Base-by-base conservation (phyloP, 768 basidiomycete genomes). In the Collybiopsis confluens region DNA sequence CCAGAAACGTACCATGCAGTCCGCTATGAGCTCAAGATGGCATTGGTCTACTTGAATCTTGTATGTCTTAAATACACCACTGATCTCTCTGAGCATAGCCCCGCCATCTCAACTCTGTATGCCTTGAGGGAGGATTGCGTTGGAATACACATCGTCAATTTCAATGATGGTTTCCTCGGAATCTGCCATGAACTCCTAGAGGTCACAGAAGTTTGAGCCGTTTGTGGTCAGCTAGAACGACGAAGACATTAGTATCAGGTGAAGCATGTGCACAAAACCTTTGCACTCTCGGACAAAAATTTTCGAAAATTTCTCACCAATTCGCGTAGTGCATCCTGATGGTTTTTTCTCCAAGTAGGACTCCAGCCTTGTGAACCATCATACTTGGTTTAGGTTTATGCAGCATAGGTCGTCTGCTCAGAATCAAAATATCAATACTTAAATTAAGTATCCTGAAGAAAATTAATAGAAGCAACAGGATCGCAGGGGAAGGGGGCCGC, bases 321-420 rank as follows among this genome's bases (percentile, higher is more conserved):
- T 99, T 99, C 23, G 97, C 96, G 65, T 99, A 99, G 73, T 99
- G 97, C 95, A 99, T 95, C 13, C 97, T 83, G 66, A 99, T 98
- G 0, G 97, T 98, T 76, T 98, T 99, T 71, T 99, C 97, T 23
- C 96, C 97, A 57, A 85, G 81, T 57, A 99, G 68, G 18, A 98
- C 88, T 54, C 87, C 86, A 15, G 96, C 96, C 61, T 83, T 88
- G 67, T 99, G 97, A 7, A 86, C 88, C 97, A 99, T 99, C 96
- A 99, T 99, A 77, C 91, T 93, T 20, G 97, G 96, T 66, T n/a
- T n/a, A n/a, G n/a, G n/a, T n/a, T 99, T 99, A 68, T 99, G 97
- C 49, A 99, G 77, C 1, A 97, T 98, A 6, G 97, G 97, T 74
- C 98, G 97, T 48, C 97, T 88, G 66, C 98, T 99, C 36, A 99